Percentiles rank a stretch among this genome's conserved stretches.
phyloP scores from a whole-genome alignment of 139 green algal genomes.

The Bryopsis sp. region DNA sequence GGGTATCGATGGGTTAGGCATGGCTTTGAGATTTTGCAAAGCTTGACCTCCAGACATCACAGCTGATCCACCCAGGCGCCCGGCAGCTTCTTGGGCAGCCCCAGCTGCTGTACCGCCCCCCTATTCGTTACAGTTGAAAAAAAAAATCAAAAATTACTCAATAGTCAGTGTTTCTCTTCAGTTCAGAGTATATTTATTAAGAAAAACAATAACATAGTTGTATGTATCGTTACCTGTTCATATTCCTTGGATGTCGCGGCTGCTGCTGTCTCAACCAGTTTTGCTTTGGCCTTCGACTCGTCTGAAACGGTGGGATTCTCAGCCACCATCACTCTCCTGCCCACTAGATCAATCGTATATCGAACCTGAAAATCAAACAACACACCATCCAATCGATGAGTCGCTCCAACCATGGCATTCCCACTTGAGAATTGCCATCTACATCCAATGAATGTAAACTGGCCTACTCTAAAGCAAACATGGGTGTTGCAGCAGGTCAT shows the following conservation, averaged over 20 bases:
- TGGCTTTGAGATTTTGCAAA: conserved; percentile 3
- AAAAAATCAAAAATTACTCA: not conserved
- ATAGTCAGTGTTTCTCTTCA: too few species aligned
- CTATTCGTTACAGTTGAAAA: not conserved
- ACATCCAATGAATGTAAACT: too few species aligned
- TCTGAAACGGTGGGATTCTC: not conserved
- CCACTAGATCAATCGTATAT: conserved; percentile 19
- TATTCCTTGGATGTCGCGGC: not conserved
- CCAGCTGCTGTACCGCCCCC: conserved; percentile 2
- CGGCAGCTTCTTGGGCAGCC: not conserved
- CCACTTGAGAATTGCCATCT: too few species aligned
- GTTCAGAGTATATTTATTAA: too few species aligned
- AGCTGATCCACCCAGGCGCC: not conserved
- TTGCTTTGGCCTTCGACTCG: not conserved
- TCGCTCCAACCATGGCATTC: too few species aligned
- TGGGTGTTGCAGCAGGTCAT: too few species aligned
- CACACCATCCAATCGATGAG: too few species aligned
- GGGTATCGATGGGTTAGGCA: not conserved
- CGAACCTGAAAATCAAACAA: not conserved
- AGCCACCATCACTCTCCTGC: conserved; percentile 2
- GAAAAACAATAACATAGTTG: too few species aligned
- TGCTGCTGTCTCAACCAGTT: conserved; percentile 1
- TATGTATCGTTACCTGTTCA: too few species aligned
- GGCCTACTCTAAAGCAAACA: not conserved
- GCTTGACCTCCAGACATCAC: not conserved